Base-by-base conservation (phyloP, 495 filamentous ascomycete genomes). In the Penicillium psychrofluorescens region DNA sequence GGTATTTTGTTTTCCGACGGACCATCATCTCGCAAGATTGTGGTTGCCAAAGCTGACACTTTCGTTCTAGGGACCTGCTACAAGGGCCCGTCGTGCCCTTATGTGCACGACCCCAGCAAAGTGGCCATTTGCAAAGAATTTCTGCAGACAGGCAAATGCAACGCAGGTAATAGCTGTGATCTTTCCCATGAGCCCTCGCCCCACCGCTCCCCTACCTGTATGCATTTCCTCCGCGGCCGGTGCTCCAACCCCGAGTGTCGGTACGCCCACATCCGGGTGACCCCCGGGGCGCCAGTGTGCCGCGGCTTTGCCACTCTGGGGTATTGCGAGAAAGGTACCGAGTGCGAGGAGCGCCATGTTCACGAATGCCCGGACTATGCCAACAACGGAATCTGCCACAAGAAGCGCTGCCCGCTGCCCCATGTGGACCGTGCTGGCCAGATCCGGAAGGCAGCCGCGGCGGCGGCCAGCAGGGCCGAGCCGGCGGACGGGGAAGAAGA, bases 331-430 rank as follows among this genome's bases (percentile, higher is more conserved):
- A 86, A 88, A 59, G 92, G 92, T 36, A 74, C 74, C 35, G 60
- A 69, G 35, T 98, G 92, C 59, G 58, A 81, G 45, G 81, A 95
- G 48, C 86, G 88, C 48, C 92, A 98, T 64, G 81, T 87, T 43
- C 70, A 78, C 63, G 92, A 96, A 61, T 98, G 92, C 58, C 92
- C 92, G 36, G 87, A 96, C 60, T 95, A 94, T 71, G 85, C 86
- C 73, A 95, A 95, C 67, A 85, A 76, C 40, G 91, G 90, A 47
- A 67, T 74, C 31, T 98, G 92, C 79, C 83, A 80, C 55, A 81
- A 80, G 58, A 83, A 83, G 64, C 83, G 81, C 30, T 98, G 92
- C 72, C 83, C 79, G 55, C 71, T 96, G 46, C 86, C 80, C 27
- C 92, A 98, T 64, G 78, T 91, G 52, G 86, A 94, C 66, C 83